These are phyloP conservation scores for Lipomyces chichibuensis DNA, from an alignment of 805 yeast genomes.

Conservation along the genomic window DNA sequence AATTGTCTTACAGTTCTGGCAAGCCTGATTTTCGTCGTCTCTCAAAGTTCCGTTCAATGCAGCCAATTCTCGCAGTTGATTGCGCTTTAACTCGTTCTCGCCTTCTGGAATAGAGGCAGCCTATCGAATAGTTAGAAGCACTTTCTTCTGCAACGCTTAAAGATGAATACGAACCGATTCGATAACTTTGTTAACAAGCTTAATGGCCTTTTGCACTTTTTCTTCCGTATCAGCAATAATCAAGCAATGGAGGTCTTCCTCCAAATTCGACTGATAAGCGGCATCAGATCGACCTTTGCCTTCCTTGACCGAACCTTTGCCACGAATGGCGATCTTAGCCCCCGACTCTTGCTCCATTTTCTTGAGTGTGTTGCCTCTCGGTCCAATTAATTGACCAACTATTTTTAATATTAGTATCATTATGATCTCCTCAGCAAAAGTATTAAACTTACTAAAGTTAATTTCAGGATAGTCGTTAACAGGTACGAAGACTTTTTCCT, in stretches of 20 bases:
- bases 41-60: constrained; percentile 91
- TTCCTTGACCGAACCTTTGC: constrained; percentile 93
- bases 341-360: constrained; percentile 82
- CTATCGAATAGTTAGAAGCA: neutral
- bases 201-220: constrained; percentile 73
- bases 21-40: constrained; percentile 69
- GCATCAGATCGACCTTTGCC: constrained; percentile 65
- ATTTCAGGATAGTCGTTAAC: constrained; percentile 85
- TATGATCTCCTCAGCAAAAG: neutral
- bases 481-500: constrained; percentile 84
- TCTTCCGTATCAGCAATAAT: constrained; percentile 82
- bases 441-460: constrained; percentile 55
- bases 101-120: constrained; percentile 92
- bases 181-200: constrained; percentile 72
- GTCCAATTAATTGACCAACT: constrained; percentile 88
- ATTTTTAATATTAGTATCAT: neutral
- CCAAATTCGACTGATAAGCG: constrained; percentile 56
- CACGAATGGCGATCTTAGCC: constrained; percentile 87
- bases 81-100: constrained; percentile 86
- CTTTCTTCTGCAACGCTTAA: neutral
- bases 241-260: constrained; percentile 87
- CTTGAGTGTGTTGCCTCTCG: constrained; percentile 89
- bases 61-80: constrained; percentile 89
- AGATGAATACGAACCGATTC: constrained; percentile 49
- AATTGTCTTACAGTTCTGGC: constrained; percentile 53